These are phyloP conservation scores for Flaveria trinervia DNA, from an alignment of 129 eudicot genomes.

Conservation along the genomic window DNA sequence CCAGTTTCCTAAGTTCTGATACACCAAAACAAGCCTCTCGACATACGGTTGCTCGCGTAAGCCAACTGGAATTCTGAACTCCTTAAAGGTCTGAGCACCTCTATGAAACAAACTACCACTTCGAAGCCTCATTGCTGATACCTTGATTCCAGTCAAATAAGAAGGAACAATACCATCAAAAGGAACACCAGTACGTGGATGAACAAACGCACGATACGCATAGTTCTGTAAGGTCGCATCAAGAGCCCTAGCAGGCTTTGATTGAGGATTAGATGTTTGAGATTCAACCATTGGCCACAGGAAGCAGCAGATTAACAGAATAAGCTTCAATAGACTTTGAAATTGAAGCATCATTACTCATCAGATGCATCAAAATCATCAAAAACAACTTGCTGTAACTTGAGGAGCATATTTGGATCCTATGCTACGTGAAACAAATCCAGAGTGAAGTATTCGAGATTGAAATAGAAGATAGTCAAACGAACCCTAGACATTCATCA, in stretches of 20 bases:
- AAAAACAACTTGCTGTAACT: not conserved
- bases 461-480: slow-evolving; percentile 4
- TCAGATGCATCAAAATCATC: slow-evolving; percentile 38
- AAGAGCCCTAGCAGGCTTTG: slow-evolving; percentile 47
- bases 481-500: slow-evolving; percentile 26
- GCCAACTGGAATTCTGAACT: slow-evolving; percentile 64
- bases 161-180: slow-evolving; percentile 63
- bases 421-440: not conserved
- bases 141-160: slow-evolving; percentile 62
- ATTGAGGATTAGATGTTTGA: slow-evolving; percentile 36
- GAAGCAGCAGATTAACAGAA: slow-evolving; percentile 38
- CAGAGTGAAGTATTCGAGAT: not conserved
- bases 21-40: slow-evolving; percentile 71
- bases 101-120: slow-evolving; percentile 60
- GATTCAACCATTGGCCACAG: slow-evolving; percentile 40
- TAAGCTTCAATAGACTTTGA: slow-evolving; percentile 43
- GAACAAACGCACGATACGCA: slow-evolving; percentile 60
- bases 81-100: slow-evolving; percentile 57
- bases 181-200: slow-evolving; percentile 59
- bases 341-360: slow-evolving; percentile 49
- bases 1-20: slow-evolving; percentile 78
- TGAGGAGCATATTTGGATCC: slow-evolving; percentile 12
- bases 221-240: slow-evolving; percentile 75
- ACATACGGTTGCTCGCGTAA: slow-evolving; percentile 62
- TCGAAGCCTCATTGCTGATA: slow-evolving; percentile 72